Conservation (phyloP, 106 monocot species). For the Allium sativum region DNA sequence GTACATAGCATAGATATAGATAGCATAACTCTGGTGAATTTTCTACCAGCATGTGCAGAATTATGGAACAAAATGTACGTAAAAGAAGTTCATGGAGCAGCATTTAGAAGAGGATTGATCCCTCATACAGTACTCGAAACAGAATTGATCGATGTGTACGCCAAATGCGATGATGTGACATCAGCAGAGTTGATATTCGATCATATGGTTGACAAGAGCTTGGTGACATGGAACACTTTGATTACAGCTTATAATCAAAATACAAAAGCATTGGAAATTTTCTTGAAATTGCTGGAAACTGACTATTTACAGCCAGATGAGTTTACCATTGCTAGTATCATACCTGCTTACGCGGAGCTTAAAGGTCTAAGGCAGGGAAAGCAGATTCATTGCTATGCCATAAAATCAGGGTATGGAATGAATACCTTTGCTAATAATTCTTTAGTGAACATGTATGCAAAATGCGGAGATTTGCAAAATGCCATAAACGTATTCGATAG, state of each 20-base stretch:
- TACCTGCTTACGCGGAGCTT: slow-evolving; percentile 53
- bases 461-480: slow-evolving; percentile 47
- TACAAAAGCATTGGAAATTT: slow-evolving; percentile 47
- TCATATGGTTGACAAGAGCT: slow-evolving; percentile 38
- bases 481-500: slow-evolving; percentile 43
- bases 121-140: slow-evolving; percentile 58
- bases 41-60: slow-evolving; percentile 39
- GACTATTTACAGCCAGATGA: slow-evolving; percentile 39
- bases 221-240: slow-evolving; percentile 74
- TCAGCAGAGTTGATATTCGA: slow-evolving; percentile 39
- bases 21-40: slow-evolving; percentile 52
- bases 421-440: slow-evolving; percentile 36
- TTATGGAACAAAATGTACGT: slow-evolving; percentile 16
- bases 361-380: slow-evolving; percentile 32
- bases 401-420: slow-evolving; percentile 29
- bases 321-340: slow-evolving; percentile 47
- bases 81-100: slow-evolving; percentile 51
- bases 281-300: slow-evolving; percentile 17
- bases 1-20: slow-evolving; percentile 18
- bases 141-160: slow-evolving; percentile 52
- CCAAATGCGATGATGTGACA: slow-evolving; percentile 42
- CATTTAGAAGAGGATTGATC: slow-evolving; percentile 40
- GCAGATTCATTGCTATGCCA: slow-evolving; percentile 59
- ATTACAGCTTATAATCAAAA: slow-evolving; percentile 55
- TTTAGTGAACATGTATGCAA: slow-evolving; percentile 61